Conservation (phyloP, 2,329 filamentous ascomycete genomes). For the Pestalotiopsis sp. region DNA sequence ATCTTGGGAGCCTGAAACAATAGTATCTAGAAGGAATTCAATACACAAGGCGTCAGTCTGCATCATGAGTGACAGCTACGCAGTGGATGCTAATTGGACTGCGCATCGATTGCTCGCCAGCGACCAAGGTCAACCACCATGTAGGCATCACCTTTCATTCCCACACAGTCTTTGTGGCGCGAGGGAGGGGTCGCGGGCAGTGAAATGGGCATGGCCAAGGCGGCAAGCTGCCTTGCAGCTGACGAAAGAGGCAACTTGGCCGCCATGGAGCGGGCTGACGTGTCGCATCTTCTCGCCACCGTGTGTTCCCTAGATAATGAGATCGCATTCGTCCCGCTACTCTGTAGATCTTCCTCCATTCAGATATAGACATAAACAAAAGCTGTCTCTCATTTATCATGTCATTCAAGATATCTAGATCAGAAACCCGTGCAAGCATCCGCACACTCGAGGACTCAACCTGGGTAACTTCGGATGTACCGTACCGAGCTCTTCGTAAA, state of each 20-base stretch:
- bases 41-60: not conserved
- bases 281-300: not conserved
- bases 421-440: not conserved
- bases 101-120: too few species aligned
- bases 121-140: too few species aligned
- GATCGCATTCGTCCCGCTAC: not conserved
- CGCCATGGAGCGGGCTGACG: not conserved
- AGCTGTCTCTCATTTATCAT: not conserved
- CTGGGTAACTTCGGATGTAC: not conserved
- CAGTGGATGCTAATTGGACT: too few species aligned
- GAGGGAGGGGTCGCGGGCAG: not conserved
- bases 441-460: not conserved
- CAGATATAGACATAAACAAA: not conserved
- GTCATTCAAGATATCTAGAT: not conserved
- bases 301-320: not conserved
- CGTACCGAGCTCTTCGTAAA: not conserved
- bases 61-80: too few species aligned
- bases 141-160: too few species aligned
- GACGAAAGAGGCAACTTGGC: not conserved
- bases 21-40: not conserved
- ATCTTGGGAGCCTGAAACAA: not conserved
- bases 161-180: too few species aligned
- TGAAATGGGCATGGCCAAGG: not conserved
- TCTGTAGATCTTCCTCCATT: not conserved
- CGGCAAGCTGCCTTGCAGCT: not conserved